Base-by-base conservation (phyloP, 179 eudicot genomes). In the Amaranthus tricolor region DNA sequence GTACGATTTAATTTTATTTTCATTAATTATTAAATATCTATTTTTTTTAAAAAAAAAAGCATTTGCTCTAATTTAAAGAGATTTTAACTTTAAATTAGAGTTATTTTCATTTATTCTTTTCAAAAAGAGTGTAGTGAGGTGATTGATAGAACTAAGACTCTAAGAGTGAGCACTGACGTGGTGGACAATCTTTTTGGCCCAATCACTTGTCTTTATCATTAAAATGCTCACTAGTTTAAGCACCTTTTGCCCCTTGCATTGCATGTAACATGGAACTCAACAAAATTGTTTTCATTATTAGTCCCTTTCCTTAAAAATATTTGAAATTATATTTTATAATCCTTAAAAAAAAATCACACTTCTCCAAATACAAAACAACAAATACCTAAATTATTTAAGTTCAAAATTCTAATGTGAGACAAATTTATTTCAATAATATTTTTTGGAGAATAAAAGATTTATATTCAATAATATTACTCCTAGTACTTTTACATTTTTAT, bases 141-240 rank as follows among this genome's bases (percentile, higher is more conserved):
- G 17, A 56, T 4, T 17, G 8, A 56, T 15, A 56, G 19, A 17
- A 59, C 6, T 21, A 58, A 58, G 19, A 5, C 7, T 5, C 1
- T n/a, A n/a, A 20, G 6, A 4, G 57, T 11, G 11, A 51, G 57
- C 40, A 55, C n/a, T n/a, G n/a, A n/a, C n/a, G 67, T 58, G 70
- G 40, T 31, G 40, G 74, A 62, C 19, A 7, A 13, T 1, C 45
- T 68, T 68, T 67, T 11, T 55, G 73, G 13, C 19, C 20, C 44
- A 44, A 60, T 72, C 40, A 68, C 9, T 53, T 69, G 83, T 80
- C 79, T 48, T 70, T 75, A 60, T 71, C 82, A 80, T 80, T 79
- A 80, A 80, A 80, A 79, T 80, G 82, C 79, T 75, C 78, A 65
- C 63, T 57, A 62, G 40, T 31, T 31, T 19, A n/a, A 76, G 5